Percentiles rank a stretch among this genome's conserved stretches.
These are phyloP conservation scores for Didymella pomorum DNA, from an alignment of 2,329 filamentous ascomycete genomes.

Conservation along the genomic window DNA sequence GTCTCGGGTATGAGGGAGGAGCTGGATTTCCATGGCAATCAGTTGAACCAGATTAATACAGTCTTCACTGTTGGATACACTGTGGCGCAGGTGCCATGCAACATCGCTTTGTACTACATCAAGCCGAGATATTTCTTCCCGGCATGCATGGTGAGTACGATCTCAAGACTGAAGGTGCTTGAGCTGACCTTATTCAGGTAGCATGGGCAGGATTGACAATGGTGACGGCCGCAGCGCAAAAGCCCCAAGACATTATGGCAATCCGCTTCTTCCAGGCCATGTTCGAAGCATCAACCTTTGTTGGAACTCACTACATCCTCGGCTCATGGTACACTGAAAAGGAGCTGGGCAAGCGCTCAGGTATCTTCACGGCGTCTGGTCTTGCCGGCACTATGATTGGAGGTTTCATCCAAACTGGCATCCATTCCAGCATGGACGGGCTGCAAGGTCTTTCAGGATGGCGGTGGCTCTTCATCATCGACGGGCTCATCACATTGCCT, in stretches of 20 bases:
- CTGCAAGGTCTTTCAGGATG: slow-evolving; percentile 62
- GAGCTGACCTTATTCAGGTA: slow-evolving; percentile 29
- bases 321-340: slow-evolving; percentile 68
- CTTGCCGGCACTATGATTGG: slow-evolving; percentile 69
- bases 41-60: slow-evolving; percentile 58
- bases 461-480: slow-evolving; percentile 57
- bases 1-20: slow-evolving; percentile 55
- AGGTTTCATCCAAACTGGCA: slow-evolving; percentile 68
- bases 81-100: slow-evolving; percentile 61
- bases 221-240: slow-evolving; percentile 63
- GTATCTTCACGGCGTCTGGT: slow-evolving; percentile 68
- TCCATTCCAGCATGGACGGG: slow-evolving; percentile 56
- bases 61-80: slow-evolving; percentile 53
- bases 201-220: slow-evolving; percentile 71
- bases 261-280: slow-evolving; percentile 65
- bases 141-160: slow-evolving; percentile 62
- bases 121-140: slow-evolving; percentile 71
- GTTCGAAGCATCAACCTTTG: slow-evolving; percentile 65
- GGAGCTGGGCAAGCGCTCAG: slow-evolving; percentile 69
- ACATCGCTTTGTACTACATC: slow-evolving; percentile 66
- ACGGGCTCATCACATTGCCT: slow-evolving; percentile 65
- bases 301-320: slow-evolving; percentile 66
- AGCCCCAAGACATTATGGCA: slow-evolving; percentile 65
- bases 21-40: slow-evolving; percentile 50
- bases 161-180: not conserved